Percentiles rank a stretch among this genome's conserved stretches.
These are phyloP conservation scores for Pseudisothecium myosuroides DNA, from an alignment of 225 moss, liverwort and hornwort species.

Conservation along the genomic window DNA sequence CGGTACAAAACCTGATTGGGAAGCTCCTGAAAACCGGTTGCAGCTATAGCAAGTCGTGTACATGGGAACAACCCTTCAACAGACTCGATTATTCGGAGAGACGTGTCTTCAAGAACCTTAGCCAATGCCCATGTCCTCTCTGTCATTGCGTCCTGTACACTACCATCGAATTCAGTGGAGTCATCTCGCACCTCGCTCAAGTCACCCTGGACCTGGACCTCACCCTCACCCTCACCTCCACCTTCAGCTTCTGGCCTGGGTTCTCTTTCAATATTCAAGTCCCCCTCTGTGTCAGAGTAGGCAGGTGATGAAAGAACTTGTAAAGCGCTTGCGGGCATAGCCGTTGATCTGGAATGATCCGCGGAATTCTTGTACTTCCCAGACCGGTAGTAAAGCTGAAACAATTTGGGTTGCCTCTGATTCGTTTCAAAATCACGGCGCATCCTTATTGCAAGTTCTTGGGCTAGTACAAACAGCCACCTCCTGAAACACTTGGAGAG, in stretches of 20 bases:
- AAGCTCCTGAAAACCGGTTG: slow-evolving; percentile 78
- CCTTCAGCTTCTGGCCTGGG: neutral
- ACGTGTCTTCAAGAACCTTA: slow-evolving; percentile 61
- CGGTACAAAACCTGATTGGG: slow-evolving; percentile 38
- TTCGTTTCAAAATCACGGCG: slow-evolving; percentile 75
- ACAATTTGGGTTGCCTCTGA: slow-evolving; percentile 69
- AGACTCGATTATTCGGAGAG: slow-evolving; percentile 47
- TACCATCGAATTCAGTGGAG: neutral
- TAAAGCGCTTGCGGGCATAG: slow-evolving; percentile 63
- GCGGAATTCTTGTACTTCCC: slow-evolving; percentile 57
- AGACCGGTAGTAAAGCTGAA: slow-evolving; percentile 86
- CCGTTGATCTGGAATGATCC: slow-evolving; percentile 78
- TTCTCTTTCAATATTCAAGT: neutral
- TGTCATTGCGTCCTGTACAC: slow-evolving; percentile 39
- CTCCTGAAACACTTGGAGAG: slow-evolving; percentile 24
- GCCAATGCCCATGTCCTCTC: slow-evolving; percentile 61
- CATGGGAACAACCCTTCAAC: slow-evolving; percentile 79
- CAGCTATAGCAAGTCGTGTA: slow-evolving; percentile 78
- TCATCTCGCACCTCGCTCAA: slow-evolving; percentile 5
- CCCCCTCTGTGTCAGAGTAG: slow-evolving; percentile 11
- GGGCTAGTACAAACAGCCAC: slow-evolving; percentile 64
- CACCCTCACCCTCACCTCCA: slow-evolving; percentile 18
- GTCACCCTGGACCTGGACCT: slow-evolving; percentile 3
- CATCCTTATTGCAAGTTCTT: slow-evolving; percentile 84
- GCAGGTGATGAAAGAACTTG: slow-evolving; percentile 42